A percentile compares a stretch with the other conserved stretches of the same genome.
Evolutionary conservation across 305 asterid species (phyloP).

Genomic region (Plantago lanceolata): DNA sequence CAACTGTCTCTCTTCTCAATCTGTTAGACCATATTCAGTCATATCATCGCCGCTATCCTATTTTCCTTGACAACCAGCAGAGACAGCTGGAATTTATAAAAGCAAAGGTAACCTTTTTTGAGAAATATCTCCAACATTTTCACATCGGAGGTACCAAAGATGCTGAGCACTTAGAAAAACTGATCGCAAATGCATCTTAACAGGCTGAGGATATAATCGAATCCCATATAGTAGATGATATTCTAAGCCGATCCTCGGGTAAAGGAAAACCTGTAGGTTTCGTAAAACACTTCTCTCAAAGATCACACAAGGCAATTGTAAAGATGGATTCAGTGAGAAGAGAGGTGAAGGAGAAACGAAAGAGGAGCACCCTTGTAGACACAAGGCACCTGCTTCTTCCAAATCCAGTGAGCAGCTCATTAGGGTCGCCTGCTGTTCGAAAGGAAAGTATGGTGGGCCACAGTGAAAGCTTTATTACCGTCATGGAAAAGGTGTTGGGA

Average conservation of each 20-base stretch:
- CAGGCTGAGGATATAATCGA: constrained; percentile 18
- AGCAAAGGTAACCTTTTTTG: neutral
- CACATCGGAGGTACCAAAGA: neutral
- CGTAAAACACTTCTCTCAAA: neutral
- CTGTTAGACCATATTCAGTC: constrained; percentile 15
- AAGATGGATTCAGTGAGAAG: constrained; percentile 1
- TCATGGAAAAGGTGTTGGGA: constrained; percentile 22
- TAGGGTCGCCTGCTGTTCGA: neutral
- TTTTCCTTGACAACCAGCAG: neutral
- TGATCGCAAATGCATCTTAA: neutral
- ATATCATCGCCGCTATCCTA: neutral
- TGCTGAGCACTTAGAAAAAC: neutral
- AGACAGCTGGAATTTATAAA: neutral
- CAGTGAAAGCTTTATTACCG: neutral
- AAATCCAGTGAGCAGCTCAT: neutral
- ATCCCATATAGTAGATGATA: neutral
- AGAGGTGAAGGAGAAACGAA: constrained; percentile 1
- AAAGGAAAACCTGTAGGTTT: neutral
- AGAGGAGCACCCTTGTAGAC: neutral
- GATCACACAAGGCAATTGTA: neutral
- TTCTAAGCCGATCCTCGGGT: neutral
- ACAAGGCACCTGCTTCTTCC: neutral
- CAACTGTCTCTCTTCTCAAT: constrained; percentile 26
- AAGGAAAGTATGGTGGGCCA: constrained; percentile 18
- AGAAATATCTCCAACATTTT: neutral